A percentile compares a stretch with the other conserved stretches of the same genome.
Conservation (phyloP, 2,329 filamentous ascomycete genomes). For the Verticillium albo-atrum region DNA sequence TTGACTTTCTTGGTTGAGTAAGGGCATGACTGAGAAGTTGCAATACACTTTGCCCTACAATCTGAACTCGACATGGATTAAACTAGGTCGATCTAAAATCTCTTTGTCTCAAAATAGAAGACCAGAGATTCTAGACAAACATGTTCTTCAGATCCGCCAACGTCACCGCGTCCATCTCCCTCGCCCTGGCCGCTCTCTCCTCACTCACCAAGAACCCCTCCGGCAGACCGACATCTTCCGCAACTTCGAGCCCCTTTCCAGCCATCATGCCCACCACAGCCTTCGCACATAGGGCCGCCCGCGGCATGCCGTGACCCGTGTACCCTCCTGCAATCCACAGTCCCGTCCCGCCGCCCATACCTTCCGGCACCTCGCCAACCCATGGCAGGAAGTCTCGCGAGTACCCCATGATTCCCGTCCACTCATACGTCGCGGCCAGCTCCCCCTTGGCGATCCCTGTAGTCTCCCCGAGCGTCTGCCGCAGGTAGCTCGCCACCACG, state of each 20-base stretch:
- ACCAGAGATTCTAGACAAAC: slow-evolving; percentile 4
- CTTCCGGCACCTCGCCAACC: slow-evolving; percentile 62
- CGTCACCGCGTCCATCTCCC: slow-evolving; percentile 7
- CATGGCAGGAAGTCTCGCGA: slow-evolving; percentile 63
- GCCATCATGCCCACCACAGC: slow-evolving; percentile 57
- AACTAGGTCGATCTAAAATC: too few species aligned
- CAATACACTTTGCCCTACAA: too few species aligned
- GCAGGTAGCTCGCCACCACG: slow-evolving; percentile 51
- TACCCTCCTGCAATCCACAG: slow-evolving; percentile 64
- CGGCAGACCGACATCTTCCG: slow-evolving; percentile 34
- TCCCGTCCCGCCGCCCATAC: slow-evolving; percentile 45
- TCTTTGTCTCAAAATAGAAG: too few species aligned
- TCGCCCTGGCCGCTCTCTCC: slow-evolving; percentile 18
- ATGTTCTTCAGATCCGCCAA: slow-evolving; percentile 11
- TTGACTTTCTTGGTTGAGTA: too few species aligned
- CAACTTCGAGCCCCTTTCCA: slow-evolving; percentile 18
- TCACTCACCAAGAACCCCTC: slow-evolving; percentile 32
- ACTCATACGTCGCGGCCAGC: slow-evolving; percentile 55
- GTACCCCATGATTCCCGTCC: slow-evolving; percentile 81
- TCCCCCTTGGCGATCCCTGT: slow-evolving; percentile 31
- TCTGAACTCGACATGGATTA: too few species aligned
- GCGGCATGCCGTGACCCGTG: slow-evolving; percentile 74
- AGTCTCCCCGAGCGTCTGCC: slow-evolving; percentile 32
- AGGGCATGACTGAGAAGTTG: too few species aligned
- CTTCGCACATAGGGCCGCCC: slow-evolving; percentile 62